phyloP scores from a whole-genome alignment of 2,329 filamentous ascomycete species.

The Xylariomycetidae sp. region DNA sequence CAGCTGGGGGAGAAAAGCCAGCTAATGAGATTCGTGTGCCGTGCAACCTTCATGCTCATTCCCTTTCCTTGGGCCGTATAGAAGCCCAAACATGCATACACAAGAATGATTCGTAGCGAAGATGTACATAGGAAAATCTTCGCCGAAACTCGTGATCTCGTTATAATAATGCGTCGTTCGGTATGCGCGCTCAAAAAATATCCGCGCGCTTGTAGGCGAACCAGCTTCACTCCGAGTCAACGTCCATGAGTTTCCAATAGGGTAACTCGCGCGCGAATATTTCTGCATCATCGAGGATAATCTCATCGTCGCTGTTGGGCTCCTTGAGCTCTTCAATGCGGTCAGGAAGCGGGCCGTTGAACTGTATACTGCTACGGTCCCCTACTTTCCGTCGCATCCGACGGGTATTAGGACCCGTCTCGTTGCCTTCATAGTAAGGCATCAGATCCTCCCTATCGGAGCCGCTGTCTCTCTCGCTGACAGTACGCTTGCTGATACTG shows the following conservation, averaged over 20 bases:
- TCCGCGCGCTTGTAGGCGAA: too few relatives aligned
- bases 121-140: too few relatives aligned
- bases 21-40: too few relatives aligned
- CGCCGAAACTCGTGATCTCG: too few relatives aligned
- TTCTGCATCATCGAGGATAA: conserved; percentile 26
- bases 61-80: too few relatives aligned
- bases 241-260: conserved; percentile 30
- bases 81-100: too few relatives aligned
- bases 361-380: conserved; percentile 27
- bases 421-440: conserved; percentile 22
- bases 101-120: too few relatives aligned
- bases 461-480: conserved; percentile 30
- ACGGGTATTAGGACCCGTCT: conserved; percentile 16
- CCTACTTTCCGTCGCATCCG: conserved; percentile 27
- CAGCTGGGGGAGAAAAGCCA: too few relatives aligned
- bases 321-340: conserved; percentile 30
- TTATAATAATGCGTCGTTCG: too few relatives aligned
- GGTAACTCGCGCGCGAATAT: conserved; percentile 25
- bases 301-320: conserved; percentile 26
- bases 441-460: conserved; percentile 28
- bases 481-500: conserved; percentile 30
- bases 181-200: too few relatives aligned
- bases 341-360: conserved; percentile 21
- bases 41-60: too few relatives aligned
- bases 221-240: conserved; percentile 26